phyloP scores from a whole-genome alignment of 768 basidiomycete species.

The Rhodotorula graminis region DNA sequence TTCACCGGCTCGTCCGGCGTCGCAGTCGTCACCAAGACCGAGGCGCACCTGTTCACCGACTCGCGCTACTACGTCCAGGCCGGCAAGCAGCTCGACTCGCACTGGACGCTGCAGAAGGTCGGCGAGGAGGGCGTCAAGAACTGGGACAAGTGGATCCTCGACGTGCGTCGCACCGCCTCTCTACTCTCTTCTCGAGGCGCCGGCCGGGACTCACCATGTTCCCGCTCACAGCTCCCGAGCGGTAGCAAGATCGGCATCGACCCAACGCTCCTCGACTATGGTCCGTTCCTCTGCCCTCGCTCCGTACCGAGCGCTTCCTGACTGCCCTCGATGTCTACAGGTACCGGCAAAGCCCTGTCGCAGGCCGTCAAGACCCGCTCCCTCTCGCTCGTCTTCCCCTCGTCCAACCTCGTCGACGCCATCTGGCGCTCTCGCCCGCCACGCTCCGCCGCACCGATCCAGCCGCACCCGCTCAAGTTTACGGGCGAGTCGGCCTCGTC shows the following conservation, averaged over 20 bases:
- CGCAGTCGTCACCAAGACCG: slow-evolving; percentile 33
- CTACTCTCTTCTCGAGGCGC: neutral
- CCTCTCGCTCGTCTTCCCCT: slow-evolving; percentile 70
- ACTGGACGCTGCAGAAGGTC: slow-evolving; percentile 66
- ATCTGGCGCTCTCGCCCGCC: slow-evolving; percentile 72
- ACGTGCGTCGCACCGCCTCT: no score
- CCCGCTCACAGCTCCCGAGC: slow-evolving; percentile 36
- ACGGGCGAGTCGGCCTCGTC: slow-evolving; percentile 55
- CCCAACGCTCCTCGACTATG: slow-evolving; percentile 61
- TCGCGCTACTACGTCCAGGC: slow-evolving; percentile 41
- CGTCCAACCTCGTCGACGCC: slow-evolving; percentile 72
- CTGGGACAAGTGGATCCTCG: slow-evolving; percentile 69
- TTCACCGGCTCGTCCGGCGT: slow-evolving; percentile 42
- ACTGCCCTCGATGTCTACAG: neutral
- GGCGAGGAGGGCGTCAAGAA: slow-evolving; percentile 59
- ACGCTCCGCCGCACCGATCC: slow-evolving; percentile 63
- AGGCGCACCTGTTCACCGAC: slow-evolving; percentile 41
- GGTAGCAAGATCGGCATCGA: slow-evolving; percentile 69
- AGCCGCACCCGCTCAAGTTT: slow-evolving; percentile 66
- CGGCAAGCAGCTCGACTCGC: slow-evolving; percentile 43
- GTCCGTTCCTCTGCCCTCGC: slow-evolving; percentile 42
- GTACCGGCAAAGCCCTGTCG: slow-evolving; percentile 54
- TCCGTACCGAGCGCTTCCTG: no score
- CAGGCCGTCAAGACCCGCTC: slow-evolving; percentile 55
- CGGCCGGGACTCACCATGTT: neutral